Evolutionary conservation across 1,139 yeast species (phyloP), one percentile per base, ranked within the genome.

Genomic region (Taiozyma sp.): DNA sequence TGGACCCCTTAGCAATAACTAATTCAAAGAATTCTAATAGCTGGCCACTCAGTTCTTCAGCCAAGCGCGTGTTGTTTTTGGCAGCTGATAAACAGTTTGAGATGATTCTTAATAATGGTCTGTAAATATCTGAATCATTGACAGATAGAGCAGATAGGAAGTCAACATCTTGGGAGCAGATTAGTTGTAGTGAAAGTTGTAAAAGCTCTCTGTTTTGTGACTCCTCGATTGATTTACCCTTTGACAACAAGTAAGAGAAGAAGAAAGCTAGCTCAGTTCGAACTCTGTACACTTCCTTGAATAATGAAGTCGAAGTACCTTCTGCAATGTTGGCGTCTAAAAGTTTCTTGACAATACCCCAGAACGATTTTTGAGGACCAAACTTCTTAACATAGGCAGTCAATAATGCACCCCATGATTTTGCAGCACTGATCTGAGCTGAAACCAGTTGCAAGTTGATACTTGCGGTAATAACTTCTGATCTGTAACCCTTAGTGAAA

Each of bases 331-430:
- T 80, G 14, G 76, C 70, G 49, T 73, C 72, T 47, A 89, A 68
- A 32, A 88, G 70, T 39, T 74, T 70, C 13, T 75, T 65, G 3
- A 81, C 74, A 50, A 81, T 70, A 26, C 67, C 68, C 58, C 79
- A 64, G 56, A 77, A 74, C 1, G 72, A 64, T 0, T 67, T 49
- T 16, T 80, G 60, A 1, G 65, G 61, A 5, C 60, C 60, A 43
- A 57, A 62, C 21, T 68, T 71, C 54, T 66, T 74, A 50, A 75
- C 77, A 56, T 78, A 78, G 0, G 95, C 81, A 0, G 95, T 83
- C 32, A 87, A 56, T 16, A 90, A 70, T 1, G 93, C 90, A 47
- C 95, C 91, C 77, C 87, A 83, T 0, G 96, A 79, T 61, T 83
- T 84, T 3, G 88, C 84, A 29, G 86, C 78, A 3, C 79, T 71